These are phyloP conservation scores for Lanmaoa pseudosensibilis DNA, from an alignment of 768 basidiomycete species.

Conservation along the genomic window DNA sequence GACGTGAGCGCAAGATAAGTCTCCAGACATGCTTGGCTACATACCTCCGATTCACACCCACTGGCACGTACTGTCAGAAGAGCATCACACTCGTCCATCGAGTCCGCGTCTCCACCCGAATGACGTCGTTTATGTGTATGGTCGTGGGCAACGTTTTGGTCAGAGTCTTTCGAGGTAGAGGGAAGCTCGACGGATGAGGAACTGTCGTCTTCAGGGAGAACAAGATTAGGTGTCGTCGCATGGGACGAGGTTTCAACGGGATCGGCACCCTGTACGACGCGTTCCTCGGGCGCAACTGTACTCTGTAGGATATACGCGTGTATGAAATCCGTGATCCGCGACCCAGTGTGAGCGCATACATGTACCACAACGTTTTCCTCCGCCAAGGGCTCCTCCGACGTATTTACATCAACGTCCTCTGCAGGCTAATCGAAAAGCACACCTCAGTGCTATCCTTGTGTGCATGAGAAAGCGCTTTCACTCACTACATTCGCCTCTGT, in stretches of 20 bases:
- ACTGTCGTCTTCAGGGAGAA: conserved; percentile 14
- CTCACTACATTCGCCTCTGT: background rate
- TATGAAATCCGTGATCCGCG: background rate
- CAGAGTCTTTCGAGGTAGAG: background rate
- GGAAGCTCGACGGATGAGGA: background rate
- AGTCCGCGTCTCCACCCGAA: conserved; percentile 7
- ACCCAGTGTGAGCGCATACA: background rate
- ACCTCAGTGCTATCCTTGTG: background rate
- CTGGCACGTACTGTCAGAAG: conserved; percentile 2
- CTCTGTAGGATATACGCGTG: background rate
- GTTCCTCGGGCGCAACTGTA: background rate
- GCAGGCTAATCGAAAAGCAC: background rate
- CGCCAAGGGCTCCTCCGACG: background rate
- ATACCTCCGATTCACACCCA: conserved; percentile 11
- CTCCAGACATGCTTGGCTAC: background rate
- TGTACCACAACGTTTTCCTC: conserved; percentile 1
- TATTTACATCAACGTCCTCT: too few relatives aligned
- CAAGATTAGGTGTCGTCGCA: conserved; percentile 10
- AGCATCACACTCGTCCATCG: conserved; percentile 17
- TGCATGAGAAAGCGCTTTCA: background rate
- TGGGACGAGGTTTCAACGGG: background rate
- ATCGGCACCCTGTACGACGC: background rate
- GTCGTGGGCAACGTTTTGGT: background rate
- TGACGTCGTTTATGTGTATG: background rate
- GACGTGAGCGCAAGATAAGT: conserved; percentile 2